Evolutionary conservation across 768 basidiomycete genomes (phyloP).

Genomic region (Lentinus brumalis): DNA sequence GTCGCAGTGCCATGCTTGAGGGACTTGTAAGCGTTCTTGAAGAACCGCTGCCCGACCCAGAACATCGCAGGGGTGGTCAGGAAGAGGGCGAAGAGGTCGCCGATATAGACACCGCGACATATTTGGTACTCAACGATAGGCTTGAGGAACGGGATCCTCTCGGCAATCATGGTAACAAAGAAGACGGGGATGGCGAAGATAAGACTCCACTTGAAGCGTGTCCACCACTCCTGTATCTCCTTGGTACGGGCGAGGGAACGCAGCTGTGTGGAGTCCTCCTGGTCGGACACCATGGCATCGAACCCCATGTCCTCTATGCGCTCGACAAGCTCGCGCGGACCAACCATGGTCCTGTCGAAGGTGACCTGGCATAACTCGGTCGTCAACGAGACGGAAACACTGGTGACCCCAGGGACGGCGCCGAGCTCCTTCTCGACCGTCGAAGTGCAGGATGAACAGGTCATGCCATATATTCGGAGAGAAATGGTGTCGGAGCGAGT

Average conservation of each 20-base stretch:
- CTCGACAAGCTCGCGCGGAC: constrained; percentile 87
- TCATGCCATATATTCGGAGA: constrained; percentile 90
- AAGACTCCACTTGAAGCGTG: constrained; percentile 72
- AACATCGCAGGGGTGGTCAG: constrained; percentile 93
- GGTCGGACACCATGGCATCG: constrained; percentile 82
- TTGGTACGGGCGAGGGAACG: constrained; percentile 85
- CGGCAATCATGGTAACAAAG: constrained; percentile 84
- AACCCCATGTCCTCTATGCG: constrained; percentile 88
- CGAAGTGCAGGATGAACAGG: constrained; percentile 78
- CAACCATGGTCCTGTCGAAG: constrained; percentile 73
- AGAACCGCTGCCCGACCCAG: constrained; percentile 88
- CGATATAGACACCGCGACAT: constrained; percentile 72
- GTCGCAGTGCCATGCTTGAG: constrained; percentile 88
- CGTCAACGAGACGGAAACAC: constrained; percentile 72
- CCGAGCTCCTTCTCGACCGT: constrained; percentile 73
- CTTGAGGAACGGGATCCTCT: constrained; percentile 62
- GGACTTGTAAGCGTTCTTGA: constrained; percentile 87
- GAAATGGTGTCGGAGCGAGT: constrained; percentile 66
- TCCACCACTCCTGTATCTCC: constrained; percentile 90
- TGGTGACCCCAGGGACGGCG: constrained; percentile 70
- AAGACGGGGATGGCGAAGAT: constrained; percentile 93
- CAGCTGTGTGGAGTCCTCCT: constrained; percentile 80
- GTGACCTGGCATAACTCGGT: constrained; percentile 74
- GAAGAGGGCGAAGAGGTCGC: constrained; percentile 72
- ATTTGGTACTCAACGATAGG: constrained; percentile 52